Percentiles rank a stretch among this genome's conserved stretches.
Evolutionary conservation across 352 stramenopile genomes (phyloP).

Genomic region (Phytophthora sp.): DNA sequence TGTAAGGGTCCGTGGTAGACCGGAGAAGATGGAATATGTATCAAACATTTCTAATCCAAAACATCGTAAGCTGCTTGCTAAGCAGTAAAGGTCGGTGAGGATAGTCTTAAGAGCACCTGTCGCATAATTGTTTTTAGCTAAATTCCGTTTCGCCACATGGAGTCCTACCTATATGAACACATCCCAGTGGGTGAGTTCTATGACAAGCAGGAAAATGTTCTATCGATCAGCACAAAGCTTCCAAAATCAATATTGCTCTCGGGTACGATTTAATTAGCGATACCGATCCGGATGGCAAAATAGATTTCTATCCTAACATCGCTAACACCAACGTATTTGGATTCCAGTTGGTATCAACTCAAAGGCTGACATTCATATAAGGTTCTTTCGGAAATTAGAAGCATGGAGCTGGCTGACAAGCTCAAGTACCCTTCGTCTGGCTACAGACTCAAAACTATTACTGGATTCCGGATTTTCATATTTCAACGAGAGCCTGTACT

Average conservation of each 20-base stretch:
- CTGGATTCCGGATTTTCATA: not conserved
- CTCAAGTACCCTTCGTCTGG: not conserved
- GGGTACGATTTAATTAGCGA: constrained; percentile 13
- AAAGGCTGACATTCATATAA: constrained; percentile 5
- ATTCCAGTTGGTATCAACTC: constrained; percentile 13
- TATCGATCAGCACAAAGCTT: constrained; percentile 6
- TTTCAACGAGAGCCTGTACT: not conserved
- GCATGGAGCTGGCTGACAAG: not conserved
- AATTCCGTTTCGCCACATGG: not conserved
- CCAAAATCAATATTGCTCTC: constrained; percentile 14
- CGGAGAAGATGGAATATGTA: not conserved
- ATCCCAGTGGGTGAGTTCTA: not conserved
- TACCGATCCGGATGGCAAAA: too few relatives aligned
- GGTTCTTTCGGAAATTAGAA: not conserved
- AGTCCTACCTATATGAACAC: constrained; percentile 4
- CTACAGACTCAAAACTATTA: not conserved
- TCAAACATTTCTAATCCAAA: not conserved
- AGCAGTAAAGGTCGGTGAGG: not conserved
- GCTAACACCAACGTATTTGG: constrained; percentile 12
- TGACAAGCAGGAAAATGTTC: constrained; percentile 16
- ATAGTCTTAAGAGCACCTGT: not conserved
- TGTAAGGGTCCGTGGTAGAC: not conserved
- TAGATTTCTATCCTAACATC: constrained; percentile 8
- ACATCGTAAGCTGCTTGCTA: not conserved
- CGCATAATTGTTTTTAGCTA: not conserved